Percentiles rank a stretch among this genome's conserved stretches.
Evolutionary conservation across 1,139 yeast species (phyloP).

Genomic region (Candida tunisiensis): DNA sequence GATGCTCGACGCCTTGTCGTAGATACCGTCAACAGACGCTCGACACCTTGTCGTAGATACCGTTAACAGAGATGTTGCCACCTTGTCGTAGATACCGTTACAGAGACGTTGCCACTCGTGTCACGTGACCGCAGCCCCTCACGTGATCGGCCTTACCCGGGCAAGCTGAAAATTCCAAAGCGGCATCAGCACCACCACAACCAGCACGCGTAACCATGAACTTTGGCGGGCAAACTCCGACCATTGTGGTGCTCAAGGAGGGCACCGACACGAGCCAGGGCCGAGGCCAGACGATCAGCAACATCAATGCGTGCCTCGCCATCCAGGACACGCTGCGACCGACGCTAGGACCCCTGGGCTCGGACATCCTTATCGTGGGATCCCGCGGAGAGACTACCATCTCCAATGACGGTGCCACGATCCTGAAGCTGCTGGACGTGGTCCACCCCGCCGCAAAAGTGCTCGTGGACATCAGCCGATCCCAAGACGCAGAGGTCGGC

Average conservation of each 20-base stretch:
- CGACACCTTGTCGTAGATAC: too few species aligned
- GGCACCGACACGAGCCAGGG: conserved; percentile 98
- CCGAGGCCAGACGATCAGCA: conserved; percentile 83
- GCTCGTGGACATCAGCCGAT: conserved; percentile 83
- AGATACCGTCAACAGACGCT: too few species aligned
- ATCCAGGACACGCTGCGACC: conserved; percentile 92
- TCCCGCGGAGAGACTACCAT: conserved; percentile 79
- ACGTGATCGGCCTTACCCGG: too few species aligned
- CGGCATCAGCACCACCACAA: background rate
- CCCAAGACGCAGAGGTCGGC: conserved; percentile 98
- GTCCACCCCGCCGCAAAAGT: conserved; percentile 98
- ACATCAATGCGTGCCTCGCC: conserved; percentile 93
- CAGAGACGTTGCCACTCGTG: too few species aligned
- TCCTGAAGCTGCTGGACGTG: conserved; percentile 76
- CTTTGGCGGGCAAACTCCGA: conserved; percentile 85
- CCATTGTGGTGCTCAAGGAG: conserved; percentile 91
- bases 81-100: too few species aligned
- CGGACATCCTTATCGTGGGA: conserved; percentile 79
- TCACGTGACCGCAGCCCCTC: too few species aligned
- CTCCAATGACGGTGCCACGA: conserved; percentile 97
- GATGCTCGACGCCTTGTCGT: too few species aligned
- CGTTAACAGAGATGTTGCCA: too few species aligned
- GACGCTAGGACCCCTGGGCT: conserved; percentile 93
- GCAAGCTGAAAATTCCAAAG: too few species aligned
- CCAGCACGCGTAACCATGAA: conserved; percentile 32